Evolutionary conservation across 139 green algal species (phyloP), one percentile per base, ranked within the genome.

Genomic region (Nannochloris sp.): DNA sequence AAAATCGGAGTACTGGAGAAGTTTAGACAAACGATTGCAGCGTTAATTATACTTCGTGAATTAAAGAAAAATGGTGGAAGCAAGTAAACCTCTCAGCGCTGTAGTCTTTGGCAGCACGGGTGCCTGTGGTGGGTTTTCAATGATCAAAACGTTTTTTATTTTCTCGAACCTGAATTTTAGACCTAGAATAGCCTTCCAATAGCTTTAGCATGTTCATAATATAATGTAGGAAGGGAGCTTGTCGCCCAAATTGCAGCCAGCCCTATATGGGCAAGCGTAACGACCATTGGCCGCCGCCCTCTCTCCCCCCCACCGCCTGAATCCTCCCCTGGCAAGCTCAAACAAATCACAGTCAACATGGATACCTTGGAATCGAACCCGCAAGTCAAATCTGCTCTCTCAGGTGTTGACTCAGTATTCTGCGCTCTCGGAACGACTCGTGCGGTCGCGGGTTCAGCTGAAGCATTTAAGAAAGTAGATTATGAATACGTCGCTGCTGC

Each of bases 401-500:
- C n/a, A n/a, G n/a, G n/a, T 0, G 46, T 32, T 1, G 62, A 81
- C 64, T 55, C 68, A 0, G 71, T 81, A 0, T 88, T 88, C 55
- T 85, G 77, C 54, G 64, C 68, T 3, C 67, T 88, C 25, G 82
- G 82, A 39, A 88, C 82, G 15, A 87, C 80, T 4, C 68, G 82
- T 6, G 65, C 61, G 34, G 79, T 79, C 19, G 80, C 80, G n/a
- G 77, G 81, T 25, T 80, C 63, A 44, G 81, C 81, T 10, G 77
- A 74, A 8, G 63, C 47, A 5, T 89, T 83, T 53, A 62, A 58
- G 3, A 77, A 82, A 47, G 83, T 90, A 2, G 83, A 90, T 53
- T 61, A 75, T 10, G 57, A 81, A 0, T 89, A 87, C 35, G 81
- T 89, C 2, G 68, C 44, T 12, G 61, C 62, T 6, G 56, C 65